These are phyloP conservation scores for Cryomyces minteri DNA, from an alignment of 495 filamentous ascomycete genomes.

Conservation along the genomic window DNA sequence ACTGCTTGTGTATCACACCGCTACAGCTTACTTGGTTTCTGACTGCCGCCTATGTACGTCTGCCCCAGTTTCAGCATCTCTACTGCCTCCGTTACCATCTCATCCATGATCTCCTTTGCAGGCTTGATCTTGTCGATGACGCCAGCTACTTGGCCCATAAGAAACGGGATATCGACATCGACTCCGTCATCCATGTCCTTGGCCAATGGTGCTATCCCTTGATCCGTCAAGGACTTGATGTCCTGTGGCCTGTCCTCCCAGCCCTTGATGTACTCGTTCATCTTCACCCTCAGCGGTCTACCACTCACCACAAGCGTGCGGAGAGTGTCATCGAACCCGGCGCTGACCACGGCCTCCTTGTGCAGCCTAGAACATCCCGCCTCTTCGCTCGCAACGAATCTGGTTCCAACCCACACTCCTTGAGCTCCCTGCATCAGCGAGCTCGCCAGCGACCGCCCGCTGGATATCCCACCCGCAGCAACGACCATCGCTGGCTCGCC, in stretches of 20 bases:
- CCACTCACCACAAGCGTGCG: conserved; percentile 65
- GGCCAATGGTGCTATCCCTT: conserved; percentile 61
- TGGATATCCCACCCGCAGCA: conserved; percentile 23
- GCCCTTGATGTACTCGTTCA: conserved; percentile 60
- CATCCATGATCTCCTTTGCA: conserved; percentile 59
- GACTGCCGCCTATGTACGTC: conserved; percentile 15
- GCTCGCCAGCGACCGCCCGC: conserved; percentile 21
- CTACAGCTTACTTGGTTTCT: too few species aligned
- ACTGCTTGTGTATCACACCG: too few species aligned
- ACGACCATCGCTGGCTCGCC: conserved; percentile 23
- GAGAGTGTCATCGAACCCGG: conserved; percentile 54
- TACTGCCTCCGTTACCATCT: conserved; percentile 73
- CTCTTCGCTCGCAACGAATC: conserved; percentile 64
- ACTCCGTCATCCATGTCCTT: conserved; percentile 59
- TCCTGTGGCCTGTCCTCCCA: conserved; percentile 61
- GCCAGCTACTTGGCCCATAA: conserved; percentile 91
- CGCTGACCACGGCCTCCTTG: conserved; percentile 63
- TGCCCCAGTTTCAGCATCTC: conserved; percentile 40
- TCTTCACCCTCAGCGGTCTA: conserved; percentile 57
- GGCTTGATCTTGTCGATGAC: conserved; percentile 56
- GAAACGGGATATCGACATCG: conserved; percentile 63
- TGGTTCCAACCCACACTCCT: conserved; percentile 41
- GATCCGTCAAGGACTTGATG: conserved; percentile 49
- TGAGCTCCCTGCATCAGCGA: conserved; percentile 23
- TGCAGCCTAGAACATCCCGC: conserved; percentile 56